Conservation (phyloP, 768 basidiomycete species). For the Lactarius hengduanensis region DNA sequence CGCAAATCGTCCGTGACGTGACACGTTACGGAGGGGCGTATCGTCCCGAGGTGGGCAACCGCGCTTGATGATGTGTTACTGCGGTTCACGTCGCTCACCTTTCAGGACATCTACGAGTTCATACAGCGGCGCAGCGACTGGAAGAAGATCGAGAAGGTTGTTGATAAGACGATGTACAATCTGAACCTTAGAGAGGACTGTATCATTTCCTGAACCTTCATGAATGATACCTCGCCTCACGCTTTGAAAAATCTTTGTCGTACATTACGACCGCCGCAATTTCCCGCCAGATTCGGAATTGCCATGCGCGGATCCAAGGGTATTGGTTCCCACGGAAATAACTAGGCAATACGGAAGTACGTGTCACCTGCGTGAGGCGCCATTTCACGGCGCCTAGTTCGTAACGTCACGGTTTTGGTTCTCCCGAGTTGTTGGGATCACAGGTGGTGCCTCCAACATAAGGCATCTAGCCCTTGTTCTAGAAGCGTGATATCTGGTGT, state of each 20-base stretch:
- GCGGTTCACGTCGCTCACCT: background rate
- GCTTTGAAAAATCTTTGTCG: background rate
- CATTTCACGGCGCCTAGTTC: constrained; percentile 15
- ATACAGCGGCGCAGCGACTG: constrained; percentile 93
- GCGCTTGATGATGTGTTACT: constrained; percentile 4
- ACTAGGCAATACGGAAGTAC: constrained; percentile 14
- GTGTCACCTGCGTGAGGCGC: constrained; percentile 17
- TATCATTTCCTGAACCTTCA: constrained; percentile 40
- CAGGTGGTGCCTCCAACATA: constrained; percentile 16
- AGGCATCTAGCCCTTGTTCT: background rate
- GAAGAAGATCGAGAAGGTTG: constrained; percentile 97
- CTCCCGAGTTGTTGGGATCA: constrained; percentile 9
- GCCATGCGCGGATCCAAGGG: constrained; percentile 2
- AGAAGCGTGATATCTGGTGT: constrained; percentile 7
- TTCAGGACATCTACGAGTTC: constrained; percentile 87
- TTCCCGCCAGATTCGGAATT: constrained; percentile 9
- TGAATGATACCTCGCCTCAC: constrained; percentile 1
- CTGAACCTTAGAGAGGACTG: constrained; percentile 93
- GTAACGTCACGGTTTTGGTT: constrained; percentile 1
- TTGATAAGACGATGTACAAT: constrained; percentile 94
- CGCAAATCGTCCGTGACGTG: constrained; percentile 93
- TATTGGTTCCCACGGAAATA: constrained; percentile 11
- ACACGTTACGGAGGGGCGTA: constrained; percentile 95
- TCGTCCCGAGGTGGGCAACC: constrained; percentile 72
- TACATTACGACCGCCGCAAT: background rate